Conservation (phyloP, 371 early-diverging fungal species). For the Catenaria anguillulae region DNA sequence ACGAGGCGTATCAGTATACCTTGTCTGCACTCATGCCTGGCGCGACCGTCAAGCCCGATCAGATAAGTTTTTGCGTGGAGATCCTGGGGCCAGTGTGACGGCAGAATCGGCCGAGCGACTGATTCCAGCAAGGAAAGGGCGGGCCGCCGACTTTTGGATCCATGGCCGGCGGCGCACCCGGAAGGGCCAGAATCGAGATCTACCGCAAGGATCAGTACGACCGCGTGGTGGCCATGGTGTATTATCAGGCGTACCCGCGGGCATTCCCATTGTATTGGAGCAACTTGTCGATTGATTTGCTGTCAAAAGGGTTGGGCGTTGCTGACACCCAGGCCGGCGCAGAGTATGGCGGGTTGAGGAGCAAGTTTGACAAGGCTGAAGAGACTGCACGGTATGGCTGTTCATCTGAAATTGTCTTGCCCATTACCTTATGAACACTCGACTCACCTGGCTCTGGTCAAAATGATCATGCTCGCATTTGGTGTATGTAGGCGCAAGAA, state of each 20-base stretch:
- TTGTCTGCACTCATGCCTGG: neutral
- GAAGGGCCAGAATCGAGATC: slow-evolving; percentile 30
- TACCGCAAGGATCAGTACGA: slow-evolving; percentile 47
- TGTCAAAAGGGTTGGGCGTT: slow-evolving; percentile 43
- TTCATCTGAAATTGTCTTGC: too few relatives aligned
- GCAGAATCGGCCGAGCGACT: too few relatives aligned
- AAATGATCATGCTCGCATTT: too few relatives aligned
- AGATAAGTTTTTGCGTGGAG: neutral
- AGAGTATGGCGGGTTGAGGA: slow-evolving; percentile 40
- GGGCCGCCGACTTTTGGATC: too few relatives aligned
- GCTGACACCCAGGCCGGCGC: slow-evolving; percentile 51
- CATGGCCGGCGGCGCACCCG: neutral
- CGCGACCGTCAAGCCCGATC: neutral
- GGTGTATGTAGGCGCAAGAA: neutral
- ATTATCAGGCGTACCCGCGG: slow-evolving; percentile 30
- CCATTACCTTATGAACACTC: too few relatives aligned
- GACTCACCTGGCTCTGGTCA: too few relatives aligned
- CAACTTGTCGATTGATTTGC: slow-evolving; percentile 56
- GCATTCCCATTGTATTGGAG: slow-evolving; percentile 13
- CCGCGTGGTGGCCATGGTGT: slow-evolving; percentile 53
- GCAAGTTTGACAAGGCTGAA: slow-evolving; percentile 31
- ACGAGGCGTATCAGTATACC: slow-evolving; percentile 35
- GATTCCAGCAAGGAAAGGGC: too few relatives aligned
- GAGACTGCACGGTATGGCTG: slow-evolving; percentile 5
- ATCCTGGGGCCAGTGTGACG: too few relatives aligned